Conservation (phyloP, 2,329 filamentous ascomycete genomes). For the Xylaria sp. region DNA sequence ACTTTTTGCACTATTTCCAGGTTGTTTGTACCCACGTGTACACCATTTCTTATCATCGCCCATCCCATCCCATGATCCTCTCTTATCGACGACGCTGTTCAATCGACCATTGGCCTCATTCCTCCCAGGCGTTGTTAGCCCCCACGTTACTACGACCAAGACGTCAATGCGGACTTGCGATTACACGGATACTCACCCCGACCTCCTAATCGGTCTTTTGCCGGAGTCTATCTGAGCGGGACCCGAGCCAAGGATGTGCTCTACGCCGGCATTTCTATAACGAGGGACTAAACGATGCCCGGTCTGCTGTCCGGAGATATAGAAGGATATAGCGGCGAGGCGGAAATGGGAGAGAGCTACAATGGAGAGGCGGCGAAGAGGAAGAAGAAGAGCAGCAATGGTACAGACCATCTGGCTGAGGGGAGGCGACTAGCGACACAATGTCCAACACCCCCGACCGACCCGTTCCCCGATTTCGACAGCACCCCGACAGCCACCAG, state of each 20-base stretch:
- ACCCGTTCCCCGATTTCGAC: conserved; percentile 37
- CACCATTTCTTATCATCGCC: conserved; percentile 14
- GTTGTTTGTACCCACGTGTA: conserved; percentile 19
- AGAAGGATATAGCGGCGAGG: no score
- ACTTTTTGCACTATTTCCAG: no score
- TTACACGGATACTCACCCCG: no score
- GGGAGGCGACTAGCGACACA: conserved; percentile 25
- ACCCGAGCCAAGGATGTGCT: no score
- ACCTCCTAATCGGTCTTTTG: no score
- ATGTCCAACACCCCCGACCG: conserved; percentile 37
- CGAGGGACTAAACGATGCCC: no score
- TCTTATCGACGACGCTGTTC: conserved; percentile 12
- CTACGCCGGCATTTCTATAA: no score
- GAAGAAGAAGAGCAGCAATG: conserved; percentile 17
- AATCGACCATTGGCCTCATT: background rate
- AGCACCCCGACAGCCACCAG: conserved; percentile 9
- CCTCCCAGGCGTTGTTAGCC: background rate
- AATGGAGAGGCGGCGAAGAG: background rate
- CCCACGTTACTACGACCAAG: background rate
- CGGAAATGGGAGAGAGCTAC: background rate
- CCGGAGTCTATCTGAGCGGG: no score
- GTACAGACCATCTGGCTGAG: conserved; percentile 5
- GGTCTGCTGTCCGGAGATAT: no score
- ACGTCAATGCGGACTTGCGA: no score
- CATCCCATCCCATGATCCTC: background rate